phyloP scores from a whole-genome alignment of 345 rosid genomes.

The Brassica rapa region DNA sequence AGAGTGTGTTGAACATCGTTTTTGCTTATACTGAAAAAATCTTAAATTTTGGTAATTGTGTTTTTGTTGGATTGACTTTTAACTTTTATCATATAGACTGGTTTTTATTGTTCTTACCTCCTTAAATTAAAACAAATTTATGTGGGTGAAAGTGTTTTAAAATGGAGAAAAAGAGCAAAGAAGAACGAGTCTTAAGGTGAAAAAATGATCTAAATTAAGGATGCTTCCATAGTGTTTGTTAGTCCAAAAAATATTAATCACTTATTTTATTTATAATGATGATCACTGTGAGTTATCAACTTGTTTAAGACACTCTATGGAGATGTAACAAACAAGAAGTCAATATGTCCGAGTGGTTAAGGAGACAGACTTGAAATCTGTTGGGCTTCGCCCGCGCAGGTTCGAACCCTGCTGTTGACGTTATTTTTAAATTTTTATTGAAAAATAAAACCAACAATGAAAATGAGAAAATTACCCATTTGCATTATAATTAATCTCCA shows the following conservation, averaged over 20 bases:
- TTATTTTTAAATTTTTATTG: not conserved
- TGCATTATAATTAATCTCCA: too few relatives aligned
- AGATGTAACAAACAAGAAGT: not conserved
- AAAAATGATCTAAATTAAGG: slow-evolving; percentile 16
- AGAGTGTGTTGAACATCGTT: slow-evolving; percentile 21
- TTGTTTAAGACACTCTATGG: too few relatives aligned
- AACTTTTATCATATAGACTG: not conserved
- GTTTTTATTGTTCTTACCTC: not conserved
- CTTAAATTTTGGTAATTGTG: not conserved
- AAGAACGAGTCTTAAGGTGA: slow-evolving; percentile 39
- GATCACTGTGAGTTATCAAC: not conserved
- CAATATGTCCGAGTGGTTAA: slow-evolving; percentile 99
- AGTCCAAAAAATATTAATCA: too few relatives aligned
- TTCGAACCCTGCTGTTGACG: slow-evolving; percentile 92
- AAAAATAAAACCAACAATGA: not conserved
- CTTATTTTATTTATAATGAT: not conserved
- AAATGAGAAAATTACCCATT: not conserved
- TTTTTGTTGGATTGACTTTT: not conserved
- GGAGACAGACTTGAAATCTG: slow-evolving; percentile 97
- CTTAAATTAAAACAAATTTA: slow-evolving; percentile 1
- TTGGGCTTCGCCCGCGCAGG: slow-evolving; percentile 84
- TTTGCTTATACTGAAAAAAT: not conserved
- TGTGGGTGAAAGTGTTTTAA: slow-evolving; percentile 17
- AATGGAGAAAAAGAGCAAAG: slow-evolving; percentile 15
- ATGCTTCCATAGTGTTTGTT: not conserved